Evolutionary conservation across 2,329 filamentous ascomycete species (phyloP).

Genomic region (Chaetomium olivaceum): DNA sequence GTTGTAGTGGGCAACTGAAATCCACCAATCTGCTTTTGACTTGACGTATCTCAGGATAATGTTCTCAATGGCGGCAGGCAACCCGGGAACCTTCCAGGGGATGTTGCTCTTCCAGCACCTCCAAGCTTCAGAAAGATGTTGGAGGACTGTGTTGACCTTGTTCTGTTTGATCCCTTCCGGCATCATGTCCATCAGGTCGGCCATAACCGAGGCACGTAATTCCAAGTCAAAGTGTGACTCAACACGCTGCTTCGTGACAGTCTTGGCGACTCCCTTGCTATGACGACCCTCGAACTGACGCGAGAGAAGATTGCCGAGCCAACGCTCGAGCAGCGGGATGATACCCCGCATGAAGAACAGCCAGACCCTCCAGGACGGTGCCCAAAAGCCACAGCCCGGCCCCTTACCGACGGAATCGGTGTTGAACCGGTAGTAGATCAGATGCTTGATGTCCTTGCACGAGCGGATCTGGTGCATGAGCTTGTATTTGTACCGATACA

Average conservation of each 20-base stretch:
- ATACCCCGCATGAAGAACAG: conserved; percentile 99
- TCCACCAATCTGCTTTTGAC: conserved; percentile 99
- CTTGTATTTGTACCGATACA: conserved; percentile 99
- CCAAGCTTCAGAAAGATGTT: conserved; percentile 97
- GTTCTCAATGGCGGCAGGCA: conserved; percentile 97
- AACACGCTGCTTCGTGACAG: conserved; percentile 97
- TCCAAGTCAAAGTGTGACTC: conserved; percentile 98
- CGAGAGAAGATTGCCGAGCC: conserved; percentile 94
- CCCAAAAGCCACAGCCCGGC: conserved; percentile 98
- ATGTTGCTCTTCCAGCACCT: conserved; percentile 99
- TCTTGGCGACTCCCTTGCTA: conserved; percentile 98
- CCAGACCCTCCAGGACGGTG: conserved; percentile 97
- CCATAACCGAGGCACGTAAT: conserved; percentile 96
- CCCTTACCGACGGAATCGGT: conserved; percentile 95
- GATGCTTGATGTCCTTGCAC: conserved; percentile 97
- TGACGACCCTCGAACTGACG: conserved; percentile 98
- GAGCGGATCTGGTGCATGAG: conserved; percentile 99
- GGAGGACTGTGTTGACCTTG: conserved; percentile 96
- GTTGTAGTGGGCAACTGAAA: conserved; percentile 98
- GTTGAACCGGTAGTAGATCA: conserved; percentile 99
- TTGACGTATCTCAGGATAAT: conserved; percentile 99
- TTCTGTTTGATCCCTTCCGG: conserved; percentile 99
- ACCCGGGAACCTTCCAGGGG: conserved; percentile 96
- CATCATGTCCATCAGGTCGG: conserved; percentile 99
- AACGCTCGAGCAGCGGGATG: conserved; percentile 92